Evolutionary conservation across 345 rosid species (phyloP), one percentile per base, ranked within the genome.

Genomic region (Populus euphratica): DNA sequence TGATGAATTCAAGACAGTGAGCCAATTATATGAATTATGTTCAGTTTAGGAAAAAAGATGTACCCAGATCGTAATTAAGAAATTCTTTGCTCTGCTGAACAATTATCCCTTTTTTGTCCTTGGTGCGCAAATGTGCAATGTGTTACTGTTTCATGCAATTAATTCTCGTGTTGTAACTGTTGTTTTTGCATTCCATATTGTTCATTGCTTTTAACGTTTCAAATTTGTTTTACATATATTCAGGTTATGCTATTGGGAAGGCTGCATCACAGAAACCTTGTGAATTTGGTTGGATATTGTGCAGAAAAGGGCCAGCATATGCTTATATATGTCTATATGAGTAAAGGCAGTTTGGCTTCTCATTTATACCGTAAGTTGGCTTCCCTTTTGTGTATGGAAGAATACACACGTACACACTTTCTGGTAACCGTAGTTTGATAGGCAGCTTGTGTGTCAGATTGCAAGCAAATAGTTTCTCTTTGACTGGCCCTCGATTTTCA

Each of bases 171-270:
- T 56, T 33, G 23, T 76, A 49, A 20, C 29, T 5, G 29, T 25
- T 36, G 27, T 47, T 29, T 41, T 23, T 33, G 33, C 10, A 36
- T 5, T 63, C 43, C 35, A 43, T 33, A 4, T 74, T 63, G 31
- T 9, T 72, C 18, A 20, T 27, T 44, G 8, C 29, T 74, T 39
- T 62, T 76, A 43, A 72, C 11, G 18, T 77, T 79, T 56, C 16
- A 47, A n/a, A 9, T 56, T 21, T 70, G 3, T 31, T 41, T 69
- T 71, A 6, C 66, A 23, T 50, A 72, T 74, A 75, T 75, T 63
- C 91, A 96, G 99, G 99, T 96, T 65, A 89, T 89, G 94, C 79
- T 96, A 66, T 78, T 96, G 85, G 99, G 98, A 82, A 90, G 99
- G 83, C 81, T 96, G 90, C 99, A 96, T 85, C 99, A 96, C 77